These are phyloP conservation scores for Thelonectria discophora DNA, from an alignment of 2,329 filamentous ascomycete species.

Conservation along the genomic window DNA sequence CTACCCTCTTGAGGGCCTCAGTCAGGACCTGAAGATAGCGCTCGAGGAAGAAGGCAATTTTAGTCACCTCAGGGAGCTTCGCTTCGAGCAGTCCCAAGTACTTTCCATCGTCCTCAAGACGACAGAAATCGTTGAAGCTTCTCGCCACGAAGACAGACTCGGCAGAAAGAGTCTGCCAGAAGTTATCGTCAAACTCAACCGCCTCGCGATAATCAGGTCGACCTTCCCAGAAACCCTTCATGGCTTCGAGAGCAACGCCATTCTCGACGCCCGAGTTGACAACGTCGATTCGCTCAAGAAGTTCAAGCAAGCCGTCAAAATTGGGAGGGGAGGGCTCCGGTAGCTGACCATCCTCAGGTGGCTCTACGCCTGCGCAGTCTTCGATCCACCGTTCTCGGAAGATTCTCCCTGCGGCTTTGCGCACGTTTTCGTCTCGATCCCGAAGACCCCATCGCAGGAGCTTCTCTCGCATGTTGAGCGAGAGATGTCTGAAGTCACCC, in stretches of 20 bases:
- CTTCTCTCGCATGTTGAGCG: conserved; percentile 93
- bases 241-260: conserved; percentile 90
- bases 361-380: conserved; percentile 79
- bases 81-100: conserved; percentile 83
- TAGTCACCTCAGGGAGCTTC: conserved; percentile 94
- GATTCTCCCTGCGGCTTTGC: conserved; percentile 87
- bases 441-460: conserved; percentile 92
- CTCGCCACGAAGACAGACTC: conserved; percentile 91
- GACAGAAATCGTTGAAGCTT: conserved; percentile 94
- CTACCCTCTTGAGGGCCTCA: conserved; percentile 67
- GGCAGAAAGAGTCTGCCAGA: conserved; percentile 83
- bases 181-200: conserved; percentile 75
- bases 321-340: conserved; percentile 70
- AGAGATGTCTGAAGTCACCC: conserved; percentile 93
- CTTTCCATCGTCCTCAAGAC: conserved; percentile 75
- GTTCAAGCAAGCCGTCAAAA: conserved; percentile 85
- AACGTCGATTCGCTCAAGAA: conserved; percentile 93
- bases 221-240: conserved; percentile 96
- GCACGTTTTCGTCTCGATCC: conserved; percentile 92
- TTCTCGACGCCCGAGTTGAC: conserved; percentile 89
- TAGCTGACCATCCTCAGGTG: conserved; percentile 66
- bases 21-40: conserved; percentile 77
- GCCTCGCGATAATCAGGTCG: conserved; percentile 82
- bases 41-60: conserved; percentile 86
- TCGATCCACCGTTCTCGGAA: conserved; percentile 99